These are phyloP conservation scores for Nicotiana rustica DNA, from an alignment of 305 asterid species.

Conservation along the genomic window DNA sequence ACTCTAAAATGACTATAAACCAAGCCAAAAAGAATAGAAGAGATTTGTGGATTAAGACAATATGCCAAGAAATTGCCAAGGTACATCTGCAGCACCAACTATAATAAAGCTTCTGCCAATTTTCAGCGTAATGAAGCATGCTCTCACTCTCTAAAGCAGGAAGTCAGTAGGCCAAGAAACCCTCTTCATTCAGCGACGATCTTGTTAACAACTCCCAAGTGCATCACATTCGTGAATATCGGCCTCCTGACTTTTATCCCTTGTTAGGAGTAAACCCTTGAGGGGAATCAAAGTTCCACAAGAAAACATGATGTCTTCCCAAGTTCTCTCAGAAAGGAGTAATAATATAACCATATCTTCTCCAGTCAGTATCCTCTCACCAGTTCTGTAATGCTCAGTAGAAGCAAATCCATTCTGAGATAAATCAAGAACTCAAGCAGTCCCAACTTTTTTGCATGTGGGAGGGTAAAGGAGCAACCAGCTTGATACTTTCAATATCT, in stretches of 20 bases:
- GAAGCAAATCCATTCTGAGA: not conserved
- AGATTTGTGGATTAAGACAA: not conserved
- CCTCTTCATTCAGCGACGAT: not conserved
- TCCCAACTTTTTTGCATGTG: constrained; percentile 96
- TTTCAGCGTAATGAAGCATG: not conserved
- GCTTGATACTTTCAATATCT: constrained; percentile 48
- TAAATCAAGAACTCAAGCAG: constrained; percentile 44
- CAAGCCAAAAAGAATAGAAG: not conserved
- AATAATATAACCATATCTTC: constrained; percentile 4
- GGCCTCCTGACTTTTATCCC: not conserved
- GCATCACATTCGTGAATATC: not conserved
- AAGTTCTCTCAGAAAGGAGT: not conserved
- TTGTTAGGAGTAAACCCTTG: not conserved
- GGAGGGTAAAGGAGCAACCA: constrained; percentile 73
- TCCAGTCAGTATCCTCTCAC: not conserved
- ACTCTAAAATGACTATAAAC: not conserved
- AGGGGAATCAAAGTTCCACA: not conserved
- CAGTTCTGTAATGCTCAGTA: not conserved
- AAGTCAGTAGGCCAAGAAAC: not conserved
- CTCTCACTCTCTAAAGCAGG: not conserved
- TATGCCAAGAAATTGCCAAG: not conserved
- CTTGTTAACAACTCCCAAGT: not conserved
- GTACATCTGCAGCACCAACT: not conserved
- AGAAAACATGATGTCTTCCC: not conserved
- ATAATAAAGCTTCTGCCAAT: not conserved